Evolutionary conservation across 768 basidiomycete species (phyloP), one percentile per base, ranked within the genome.

Genomic region (Russula earlei): DNA sequence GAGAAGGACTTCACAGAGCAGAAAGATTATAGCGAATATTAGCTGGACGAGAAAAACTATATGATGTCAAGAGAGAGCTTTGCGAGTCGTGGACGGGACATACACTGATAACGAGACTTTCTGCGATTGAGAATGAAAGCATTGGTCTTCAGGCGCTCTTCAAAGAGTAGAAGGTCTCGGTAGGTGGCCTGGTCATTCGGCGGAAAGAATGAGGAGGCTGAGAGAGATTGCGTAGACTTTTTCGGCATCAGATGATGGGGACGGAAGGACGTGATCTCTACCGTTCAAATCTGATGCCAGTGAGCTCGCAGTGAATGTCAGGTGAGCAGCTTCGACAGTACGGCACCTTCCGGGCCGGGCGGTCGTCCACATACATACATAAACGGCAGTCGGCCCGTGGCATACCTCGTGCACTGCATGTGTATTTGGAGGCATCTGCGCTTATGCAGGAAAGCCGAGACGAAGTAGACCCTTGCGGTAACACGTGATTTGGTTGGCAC

Each of bases 71-170:
- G 29, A 15, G 29, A 6, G 25, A 12, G 38, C 46, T 31, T 40
- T 55, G 27, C n/a, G 15, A 25, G 47, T 12, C 43, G 44, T 4
- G 27, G 12, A 46, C 43, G 36, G 44, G 61, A 77, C 81, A 63
- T 66, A 91, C 90, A 67, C 72, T 91, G 87, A 70, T 93, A 93
- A 56, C 87, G 78, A 25, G 81, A 77, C 69, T 93, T 93, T 54
- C 91, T 75, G 27, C 80, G 77, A 64, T 87, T 85, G 15, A 94
- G 74, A 58, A 77, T 80, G n/a, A 85, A 80, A 5, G 91, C 91
- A 66, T 87, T 97, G 19, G 87, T 86, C 73, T 96, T 96, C 56
- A 99, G 81, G n/a, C 95, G 79, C 67, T 97, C 94, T 71, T 99
- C 95, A 58, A 98, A 97, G 43, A 91, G 73, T 22, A 97, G 77